Conservation (phyloP, 1,284 basidiomycete species). For the Earliella scabrosa region DNA sequence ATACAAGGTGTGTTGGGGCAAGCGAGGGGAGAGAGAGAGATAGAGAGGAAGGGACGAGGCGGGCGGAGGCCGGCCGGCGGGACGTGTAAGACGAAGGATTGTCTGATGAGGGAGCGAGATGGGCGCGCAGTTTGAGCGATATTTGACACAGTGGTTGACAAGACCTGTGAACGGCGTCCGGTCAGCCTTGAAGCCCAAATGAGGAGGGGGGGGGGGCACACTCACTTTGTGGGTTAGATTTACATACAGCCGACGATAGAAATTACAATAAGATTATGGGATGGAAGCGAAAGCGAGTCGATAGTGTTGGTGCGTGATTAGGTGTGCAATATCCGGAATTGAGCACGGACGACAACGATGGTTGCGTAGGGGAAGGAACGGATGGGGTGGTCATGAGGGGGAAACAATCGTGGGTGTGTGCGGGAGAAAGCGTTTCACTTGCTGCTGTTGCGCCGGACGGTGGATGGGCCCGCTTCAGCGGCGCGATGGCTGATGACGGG, state of each 20-base stretch:
- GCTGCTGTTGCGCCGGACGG: conserved; percentile 25
- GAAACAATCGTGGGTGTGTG: background rate
- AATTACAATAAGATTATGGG: conserved; percentile 24
- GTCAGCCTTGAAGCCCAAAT: background rate
- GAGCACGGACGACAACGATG: conserved; percentile 10
- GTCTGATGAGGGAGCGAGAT: conserved; percentile 18
- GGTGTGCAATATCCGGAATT: conserved; percentile 17
- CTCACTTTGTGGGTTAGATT: conserved; percentile 18
- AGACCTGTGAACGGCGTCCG: conserved; percentile 3
- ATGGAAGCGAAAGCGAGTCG: conserved; percentile 23
- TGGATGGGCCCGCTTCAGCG: conserved; percentile 20
- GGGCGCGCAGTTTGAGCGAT: conserved; percentile 16
- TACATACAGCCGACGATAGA: conserved; percentile 21
- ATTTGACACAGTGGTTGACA: conserved; percentile 13
- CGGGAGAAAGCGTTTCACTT: conserved; percentile 14
- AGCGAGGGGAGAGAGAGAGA: background rate
- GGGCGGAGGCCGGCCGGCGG: conserved; percentile 9
- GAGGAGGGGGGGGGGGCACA: background rate
- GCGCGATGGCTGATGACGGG: conserved; percentile 31
- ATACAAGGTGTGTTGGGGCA: background rate
- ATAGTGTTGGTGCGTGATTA: conserved; percentile 15
- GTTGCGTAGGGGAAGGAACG: conserved; percentile 3
- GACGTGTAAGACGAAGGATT: conserved; percentile 27
- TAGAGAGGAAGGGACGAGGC: conserved; percentile 1
- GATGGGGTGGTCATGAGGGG: conserved; percentile 9